Evolutionary conservation across 1,284 basidiomycete species (phyloP), one percentile per base, ranked within the genome.

Genomic region (Ustilago trichophora): DNA sequence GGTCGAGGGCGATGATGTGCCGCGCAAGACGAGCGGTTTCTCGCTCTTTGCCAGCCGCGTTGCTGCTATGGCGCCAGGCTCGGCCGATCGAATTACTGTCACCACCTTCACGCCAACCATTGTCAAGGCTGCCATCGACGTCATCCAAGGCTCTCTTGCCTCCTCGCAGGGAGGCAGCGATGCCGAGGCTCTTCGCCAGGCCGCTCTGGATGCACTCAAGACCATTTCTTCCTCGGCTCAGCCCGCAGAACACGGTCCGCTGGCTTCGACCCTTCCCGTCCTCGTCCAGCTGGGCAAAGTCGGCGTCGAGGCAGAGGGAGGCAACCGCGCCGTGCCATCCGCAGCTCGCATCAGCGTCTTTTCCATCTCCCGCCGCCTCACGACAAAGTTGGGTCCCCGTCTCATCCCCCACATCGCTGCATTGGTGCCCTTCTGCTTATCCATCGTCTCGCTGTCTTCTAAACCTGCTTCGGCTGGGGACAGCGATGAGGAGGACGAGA

Each of bases 391-490:
- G 10, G 78, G 78, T 11, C 73, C 76, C 4, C 72, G 78, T 26
- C 55, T 78, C n/a, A 73, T 81, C 29, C 73, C 79, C 16, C 76
- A 80, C 36, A 65, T 80, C 16, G 52, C 66, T 7, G 45, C 47
- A 6, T 34, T 79, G 18, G 76, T 77, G 36, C 56, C 65, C 6
- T 62, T 71, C 40, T 63, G 63, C 38, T 32, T 73, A 16, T 46
- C 55, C 3, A 32, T 56, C 11, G 31, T 67, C 26, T 35, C 41
- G 32, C 37, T 50, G n/a, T 38, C 46, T 25, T 49, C 41, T 38
- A 55, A 44, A 6, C 32, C 40, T 19, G 34, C 35, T 12, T 34
- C 15, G 36, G 27, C 27, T 38, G 29, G 29, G 12, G 52, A 34
- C 15, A 52, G 50, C n/a, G 55, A 53, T 6, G 58, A 50, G 0